Conservation (phyloP, 495 filamentous ascomycete genomes). For the Neurospora tetraspora region DNA sequence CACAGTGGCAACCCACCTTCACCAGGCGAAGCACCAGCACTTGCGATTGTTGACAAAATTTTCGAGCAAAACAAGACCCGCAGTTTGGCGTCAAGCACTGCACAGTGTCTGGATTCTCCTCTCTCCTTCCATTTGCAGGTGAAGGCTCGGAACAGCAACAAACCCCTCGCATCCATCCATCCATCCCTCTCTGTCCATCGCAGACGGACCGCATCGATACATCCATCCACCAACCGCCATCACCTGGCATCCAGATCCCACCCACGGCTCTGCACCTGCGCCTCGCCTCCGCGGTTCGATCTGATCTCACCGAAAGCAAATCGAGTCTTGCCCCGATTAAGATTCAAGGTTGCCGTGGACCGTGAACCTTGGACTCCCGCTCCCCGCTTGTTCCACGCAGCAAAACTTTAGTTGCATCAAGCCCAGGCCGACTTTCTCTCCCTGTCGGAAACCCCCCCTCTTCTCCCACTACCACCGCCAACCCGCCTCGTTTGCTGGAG, state of each 20-base stretch:
- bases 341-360: neutral
- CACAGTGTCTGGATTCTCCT: neutral
- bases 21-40: constrained; percentile 7
- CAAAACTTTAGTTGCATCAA: constrained; percentile 26
- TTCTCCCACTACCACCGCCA: constrained; percentile 11
- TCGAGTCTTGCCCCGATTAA: neutral
- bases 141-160: neutral
- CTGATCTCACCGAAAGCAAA: neutral
- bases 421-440: constrained; percentile 15
- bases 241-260: neutral
- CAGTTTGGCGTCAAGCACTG: neutral
- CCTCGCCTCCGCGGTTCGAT: neutral
- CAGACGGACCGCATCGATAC: neutral
- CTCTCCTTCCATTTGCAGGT: neutral
- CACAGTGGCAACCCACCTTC: neutral
- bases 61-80: constrained; percentile 11
- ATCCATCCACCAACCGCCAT: neutral
- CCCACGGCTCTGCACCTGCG: neutral
- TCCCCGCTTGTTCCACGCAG: constrained; percentile 26
- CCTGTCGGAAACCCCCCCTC: constrained; percentile 18
- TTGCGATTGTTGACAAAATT: constrained; percentile 27
- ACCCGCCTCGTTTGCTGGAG: constrained; percentile 3
- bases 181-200: neutral
- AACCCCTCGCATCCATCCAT: neutral
- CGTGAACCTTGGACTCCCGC: constrained; percentile 18